These are phyloP conservation scores for Rhododendron vialii DNA, from an alignment of 148 eudicot genomes.

Conservation along the genomic window DNA sequence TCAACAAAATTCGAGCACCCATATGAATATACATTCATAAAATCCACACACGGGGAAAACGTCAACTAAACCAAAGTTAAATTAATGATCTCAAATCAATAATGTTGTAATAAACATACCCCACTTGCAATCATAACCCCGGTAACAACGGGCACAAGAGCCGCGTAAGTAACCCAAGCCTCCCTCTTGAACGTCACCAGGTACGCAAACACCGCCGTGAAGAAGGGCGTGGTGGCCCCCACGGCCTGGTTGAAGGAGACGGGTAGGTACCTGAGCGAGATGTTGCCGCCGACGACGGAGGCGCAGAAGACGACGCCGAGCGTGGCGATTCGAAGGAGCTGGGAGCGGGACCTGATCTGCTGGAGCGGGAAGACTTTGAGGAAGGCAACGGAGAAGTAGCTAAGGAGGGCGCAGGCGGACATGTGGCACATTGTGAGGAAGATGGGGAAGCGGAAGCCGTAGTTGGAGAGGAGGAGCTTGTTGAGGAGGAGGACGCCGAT, in stretches of 20 bases:
- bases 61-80: background rate
- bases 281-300: constrained; percentile 94
- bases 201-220: constrained; percentile 89
- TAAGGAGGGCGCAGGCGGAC: constrained; percentile 80
- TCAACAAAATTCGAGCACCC: background rate
- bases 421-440: constrained; percentile 97
- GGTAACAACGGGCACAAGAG: constrained; percentile 85
- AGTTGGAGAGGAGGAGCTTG: constrained; percentile 72
- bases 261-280: constrained; percentile 67
- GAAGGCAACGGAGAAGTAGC: constrained; percentile 68
- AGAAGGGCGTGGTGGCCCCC: constrained; percentile 98
- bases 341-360: constrained; percentile 66
- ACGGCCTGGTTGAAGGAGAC: constrained; percentile 97
- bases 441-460: constrained; percentile 81
- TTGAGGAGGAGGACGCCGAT: constrained; percentile 85
- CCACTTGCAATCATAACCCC: constrained; percentile 98
- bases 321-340: constrained; percentile 58
- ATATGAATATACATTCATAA: background rate
- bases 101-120: constrained; percentile 34
- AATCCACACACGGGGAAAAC: background rate
- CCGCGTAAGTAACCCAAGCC: constrained; percentile 74
- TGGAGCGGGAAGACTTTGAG: constrained; percentile 66
- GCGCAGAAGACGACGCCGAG: constrained; percentile 80
- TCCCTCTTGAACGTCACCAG: constrained; percentile 78
- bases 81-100: background rate